Percentiles rank a stretch among this genome's conserved stretches.
phyloP scores from a whole-genome alignment of 2,329 filamentous ascomycete species.

The Juglanconis sp. region DNA sequence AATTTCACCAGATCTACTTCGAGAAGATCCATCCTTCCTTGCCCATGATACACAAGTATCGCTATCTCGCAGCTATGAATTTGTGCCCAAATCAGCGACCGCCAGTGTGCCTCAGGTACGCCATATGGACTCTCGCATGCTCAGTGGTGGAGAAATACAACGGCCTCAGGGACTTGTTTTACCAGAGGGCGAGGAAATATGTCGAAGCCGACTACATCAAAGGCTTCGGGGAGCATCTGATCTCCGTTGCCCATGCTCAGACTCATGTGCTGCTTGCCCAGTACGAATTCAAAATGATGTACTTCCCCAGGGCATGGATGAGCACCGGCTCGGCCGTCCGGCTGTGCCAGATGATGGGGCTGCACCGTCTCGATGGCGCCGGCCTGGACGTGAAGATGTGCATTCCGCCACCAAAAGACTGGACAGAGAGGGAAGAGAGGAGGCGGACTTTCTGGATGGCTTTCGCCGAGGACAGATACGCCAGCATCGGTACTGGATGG shows the following conservation, averaged over 20 bases:
- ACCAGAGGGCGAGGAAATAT: constrained; percentile 85
- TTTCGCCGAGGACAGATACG: constrained; percentile 86
- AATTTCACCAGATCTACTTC: constrained; percentile 85
- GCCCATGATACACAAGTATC: constrained; percentile 85
- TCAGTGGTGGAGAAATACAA: constrained; percentile 78
- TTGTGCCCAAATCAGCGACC: constrained; percentile 83
- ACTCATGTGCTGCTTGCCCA: constrained; percentile 74
- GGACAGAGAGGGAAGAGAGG: constrained; percentile 90
- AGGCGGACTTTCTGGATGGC: constrained; percentile 93
- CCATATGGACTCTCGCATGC: constrained; percentile 94
- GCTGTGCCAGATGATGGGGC: constrained; percentile 84
- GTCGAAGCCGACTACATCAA: constrained; percentile 86
- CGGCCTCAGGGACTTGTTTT: constrained; percentile 81
- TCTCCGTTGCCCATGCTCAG: constrained; percentile 83
- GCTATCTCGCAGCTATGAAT: constrained; percentile 86
- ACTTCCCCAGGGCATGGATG: constrained; percentile 93
- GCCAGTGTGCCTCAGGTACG: constrained; percentile 84
- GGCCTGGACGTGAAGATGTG: constrained; percentile 92
- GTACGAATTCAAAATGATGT: constrained; percentile 98
- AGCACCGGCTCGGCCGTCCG: constrained; percentile 81
- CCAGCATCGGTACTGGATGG: constrained; percentile 95
- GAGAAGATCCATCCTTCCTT: constrained; percentile 82
- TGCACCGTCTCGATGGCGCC: constrained; percentile 79
- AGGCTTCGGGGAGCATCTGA: constrained; percentile 84
- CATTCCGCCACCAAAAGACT: constrained; percentile 79